Conservation (phyloP, 2,329 filamentous ascomycete species). For the Parafenestella ontariensis region DNA sequence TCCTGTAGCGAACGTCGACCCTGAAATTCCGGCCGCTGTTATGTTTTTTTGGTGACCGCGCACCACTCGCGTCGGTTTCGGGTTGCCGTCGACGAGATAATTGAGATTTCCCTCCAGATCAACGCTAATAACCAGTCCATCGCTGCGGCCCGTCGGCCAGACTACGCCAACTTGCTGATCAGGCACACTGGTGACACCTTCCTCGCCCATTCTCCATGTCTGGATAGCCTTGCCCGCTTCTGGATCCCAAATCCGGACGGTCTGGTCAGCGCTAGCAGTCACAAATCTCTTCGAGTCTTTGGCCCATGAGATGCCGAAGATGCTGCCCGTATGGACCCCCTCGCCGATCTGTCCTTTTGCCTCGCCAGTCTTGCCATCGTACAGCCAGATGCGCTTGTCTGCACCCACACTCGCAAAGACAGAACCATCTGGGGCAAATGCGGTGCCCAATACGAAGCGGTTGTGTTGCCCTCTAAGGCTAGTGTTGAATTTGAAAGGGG, state of each 20-base stretch:
- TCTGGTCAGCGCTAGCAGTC: conserved; percentile 93
- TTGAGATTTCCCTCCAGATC: conserved; percentile 89
- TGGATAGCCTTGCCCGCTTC: conserved; percentile 79
- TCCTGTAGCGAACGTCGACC: conserved; percentile 79
- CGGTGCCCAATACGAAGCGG: conserved; percentile 86
- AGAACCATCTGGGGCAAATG: conserved; percentile 87
- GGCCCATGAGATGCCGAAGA: conserved; percentile 91
- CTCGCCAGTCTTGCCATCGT: conserved; percentile 95
- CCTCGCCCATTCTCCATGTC: conserved; percentile 83
- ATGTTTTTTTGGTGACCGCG: conserved; percentile 92
- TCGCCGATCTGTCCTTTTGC: conserved; percentile 78
- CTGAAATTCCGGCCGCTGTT: conserved; percentile 72
- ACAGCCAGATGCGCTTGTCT: conserved; percentile 92
- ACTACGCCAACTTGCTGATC: conserved; percentile 96
- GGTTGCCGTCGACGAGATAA: conserved; percentile 78
- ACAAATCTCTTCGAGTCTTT: conserved; percentile 85
- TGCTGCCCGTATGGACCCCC: conserved; percentile 87
- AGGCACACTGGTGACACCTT: conserved; percentile 72
- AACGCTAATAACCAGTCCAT: conserved; percentile 88
- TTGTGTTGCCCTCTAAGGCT: conserved; percentile 80
- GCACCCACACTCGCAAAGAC: conserved; percentile 86
- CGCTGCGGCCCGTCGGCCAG: conserved; percentile 80
- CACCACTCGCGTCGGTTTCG: conserved; percentile 73
- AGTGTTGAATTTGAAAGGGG: conserved; percentile 94
- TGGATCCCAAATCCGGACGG: conserved; percentile 91